A percentile compares a stretch with the other conserved stretches of the same genome.
phyloP scores from a whole-genome alignment of 225 moss, liverwort and hornwort species.

The Bryum argenteum region DNA sequence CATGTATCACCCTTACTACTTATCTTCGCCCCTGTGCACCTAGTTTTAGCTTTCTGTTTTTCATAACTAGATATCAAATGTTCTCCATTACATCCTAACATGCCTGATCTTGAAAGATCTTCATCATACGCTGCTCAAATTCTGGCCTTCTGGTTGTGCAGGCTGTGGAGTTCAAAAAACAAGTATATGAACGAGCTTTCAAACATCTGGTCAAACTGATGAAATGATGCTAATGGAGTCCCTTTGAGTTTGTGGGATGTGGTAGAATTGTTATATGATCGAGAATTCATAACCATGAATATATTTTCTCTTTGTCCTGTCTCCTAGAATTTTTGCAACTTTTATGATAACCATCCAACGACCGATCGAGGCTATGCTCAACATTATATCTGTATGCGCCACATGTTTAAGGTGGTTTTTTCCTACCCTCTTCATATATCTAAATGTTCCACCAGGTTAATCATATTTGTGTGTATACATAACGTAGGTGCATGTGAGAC shows the following conservation, averaged over 20 bases:
- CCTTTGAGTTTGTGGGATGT: neutral
- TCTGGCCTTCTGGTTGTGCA: conserved; percentile 36
- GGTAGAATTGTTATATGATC: neutral
- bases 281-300: neutral
- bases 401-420: neutral
- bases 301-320: neutral
- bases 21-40: neutral
- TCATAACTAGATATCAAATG: neutral
- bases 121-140: neutral
- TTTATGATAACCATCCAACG: neutral
- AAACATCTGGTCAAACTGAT: conserved; percentile 51
- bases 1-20: conserved; percentile 37
- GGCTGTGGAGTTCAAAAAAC: conserved; percentile 80
- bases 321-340: conserved; percentile 9
- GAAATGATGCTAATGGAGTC: conserved; percentile 33
- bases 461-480: too few species aligned
- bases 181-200: conserved; percentile 75
- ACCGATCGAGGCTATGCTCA: neutral
- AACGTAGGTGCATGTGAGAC: too few species aligned
- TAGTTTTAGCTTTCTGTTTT: conserved; percentile 16
- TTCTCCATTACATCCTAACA: neutral
- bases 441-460: too few species aligned
- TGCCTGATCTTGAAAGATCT: neutral
- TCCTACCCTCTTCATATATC: neutral
- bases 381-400: conserved; percentile 2